Conservation (phyloP, 305 asterid genomes). For the Solanum hybrid region DNA sequence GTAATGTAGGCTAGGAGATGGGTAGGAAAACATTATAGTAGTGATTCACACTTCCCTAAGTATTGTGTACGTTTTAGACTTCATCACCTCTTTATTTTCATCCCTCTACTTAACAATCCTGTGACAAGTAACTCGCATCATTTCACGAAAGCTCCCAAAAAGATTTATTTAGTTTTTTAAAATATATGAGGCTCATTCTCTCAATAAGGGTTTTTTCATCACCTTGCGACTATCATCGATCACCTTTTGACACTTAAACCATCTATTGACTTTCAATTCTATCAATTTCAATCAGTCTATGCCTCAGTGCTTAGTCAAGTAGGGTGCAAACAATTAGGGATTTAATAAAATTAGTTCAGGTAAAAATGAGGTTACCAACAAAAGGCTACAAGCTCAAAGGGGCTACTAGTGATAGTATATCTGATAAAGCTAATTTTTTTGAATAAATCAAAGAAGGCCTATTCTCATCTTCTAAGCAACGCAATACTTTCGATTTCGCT, state of each 20-base stretch:
- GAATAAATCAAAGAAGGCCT: not conserved
- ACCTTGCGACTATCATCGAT: too few relatives aligned
- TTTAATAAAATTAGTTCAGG: not conserved
- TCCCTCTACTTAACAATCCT: not conserved
- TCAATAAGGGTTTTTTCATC: too few relatives aligned
- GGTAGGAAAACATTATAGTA: too few relatives aligned
- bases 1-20: not conserved
- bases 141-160: too few relatives aligned
- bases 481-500: not conserved
- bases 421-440: not conserved
- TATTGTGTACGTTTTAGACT: not conserved
- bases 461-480: not conserved
- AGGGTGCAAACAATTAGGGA: not conserved
- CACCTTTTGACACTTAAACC: too few relatives aligned
- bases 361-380: not conserved
- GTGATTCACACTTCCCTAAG: not conserved
- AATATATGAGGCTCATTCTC: too few relatives aligned
- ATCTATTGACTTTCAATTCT: not conserved
- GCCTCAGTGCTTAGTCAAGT: not conserved
- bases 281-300: not conserved
- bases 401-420: not conserved
- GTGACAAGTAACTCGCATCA: too few relatives aligned
- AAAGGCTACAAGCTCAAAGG: too few relatives aligned
- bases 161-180: not conserved
- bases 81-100: not conserved